Conservation (phyloP, 371 early-diverging fungal genomes). For the Saksenaea oblongispora region DNA sequence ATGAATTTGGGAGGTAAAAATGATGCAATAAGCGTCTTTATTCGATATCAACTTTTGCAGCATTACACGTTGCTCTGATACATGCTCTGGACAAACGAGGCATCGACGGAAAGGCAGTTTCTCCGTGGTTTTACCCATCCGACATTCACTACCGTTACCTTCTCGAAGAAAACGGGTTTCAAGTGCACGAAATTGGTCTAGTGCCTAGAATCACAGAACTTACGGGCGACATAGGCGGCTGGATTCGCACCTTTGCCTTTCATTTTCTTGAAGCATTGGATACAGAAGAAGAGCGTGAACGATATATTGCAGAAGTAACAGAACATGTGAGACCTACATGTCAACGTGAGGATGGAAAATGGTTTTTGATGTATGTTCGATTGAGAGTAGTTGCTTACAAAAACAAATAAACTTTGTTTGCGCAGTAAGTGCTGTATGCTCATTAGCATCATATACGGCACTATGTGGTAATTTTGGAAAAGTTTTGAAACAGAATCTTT, state of each 20-base stretch:
- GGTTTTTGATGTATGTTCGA: slow-evolving; percentile 63
- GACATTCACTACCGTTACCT: slow-evolving; percentile 47
- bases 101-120: slow-evolving; percentile 46
- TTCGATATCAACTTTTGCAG: slow-evolving; percentile 13
- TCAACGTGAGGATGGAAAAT: slow-evolving; percentile 57
- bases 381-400: slow-evolving; percentile 46
- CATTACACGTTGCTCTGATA: slow-evolving; percentile 58
- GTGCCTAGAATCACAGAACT: slow-evolving; percentile 61
- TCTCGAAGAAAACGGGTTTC: slow-evolving; percentile 61
- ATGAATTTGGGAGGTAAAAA: slow-evolving; percentile 53
- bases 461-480: no score
- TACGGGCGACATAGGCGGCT: slow-evolving; percentile 60
- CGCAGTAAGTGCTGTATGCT: no score
- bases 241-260: slow-evolving; percentile 73
- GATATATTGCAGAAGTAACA: slow-evolving; percentile 51
- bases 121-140: slow-evolving; percentile 76
- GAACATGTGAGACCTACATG: slow-evolving; percentile 44
- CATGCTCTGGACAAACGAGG: slow-evolving; percentile 60
- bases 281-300: slow-evolving; percentile 36
- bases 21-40: no score
- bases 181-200: slow-evolving; percentile 41
- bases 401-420: background rate
- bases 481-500: no score
- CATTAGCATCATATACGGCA: no score
- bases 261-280: slow-evolving; percentile 45